Percentiles rank a stretch among this genome's conserved stretches.
phyloP scores from a whole-genome alignment of 2,329 filamentous ascomycete genomes.

The Emergomyces pasteurianus region DNA sequence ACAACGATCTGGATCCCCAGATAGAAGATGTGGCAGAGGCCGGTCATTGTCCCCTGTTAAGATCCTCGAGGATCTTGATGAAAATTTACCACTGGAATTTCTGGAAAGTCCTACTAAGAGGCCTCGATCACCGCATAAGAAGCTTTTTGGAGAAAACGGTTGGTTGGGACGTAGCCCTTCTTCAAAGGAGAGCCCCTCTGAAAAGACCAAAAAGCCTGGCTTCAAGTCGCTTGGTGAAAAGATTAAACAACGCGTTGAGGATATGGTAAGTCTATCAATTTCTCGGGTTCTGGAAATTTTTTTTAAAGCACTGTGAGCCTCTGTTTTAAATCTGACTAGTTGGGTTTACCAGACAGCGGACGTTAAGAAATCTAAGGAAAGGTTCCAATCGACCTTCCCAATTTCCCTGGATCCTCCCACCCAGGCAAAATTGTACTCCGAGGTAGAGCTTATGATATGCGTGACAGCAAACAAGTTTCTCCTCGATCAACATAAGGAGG shows the following conservation, averaged over 20 bases:
- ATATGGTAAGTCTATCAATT: constrained; percentile 19
- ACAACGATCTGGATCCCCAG: constrained; percentile 3
- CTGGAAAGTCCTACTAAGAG: constrained; percentile 12
- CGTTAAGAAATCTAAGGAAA: constrained; percentile 15
- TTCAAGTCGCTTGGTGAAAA: constrained; percentile 27
- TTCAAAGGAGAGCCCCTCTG: constrained; percentile 16
- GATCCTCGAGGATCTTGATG: constrained; percentile 15
- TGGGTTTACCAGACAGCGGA: constrained; percentile 16
- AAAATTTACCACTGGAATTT: constrained; percentile 11
- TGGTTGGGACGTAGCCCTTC: constrained; percentile 27
- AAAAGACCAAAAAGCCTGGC: constrained; percentile 19
- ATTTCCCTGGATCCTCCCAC: constrained; percentile 30
- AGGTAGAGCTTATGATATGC: constrained; percentile 36
- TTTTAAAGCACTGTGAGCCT: background rate
- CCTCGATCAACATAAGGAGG: constrained; percentile 28
- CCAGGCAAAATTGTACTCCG: constrained; percentile 34
- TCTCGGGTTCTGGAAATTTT: background rate
- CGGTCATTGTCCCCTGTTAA: constrained; percentile 14
- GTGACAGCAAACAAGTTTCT: constrained; percentile 35
- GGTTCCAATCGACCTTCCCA: constrained; percentile 16
- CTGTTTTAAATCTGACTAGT: background rate
- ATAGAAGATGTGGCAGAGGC: constrained; percentile 4
- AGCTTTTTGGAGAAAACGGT: constrained; percentile 31
- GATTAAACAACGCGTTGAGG: constrained; percentile 28
- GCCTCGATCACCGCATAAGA: constrained; percentile 27